Conservation (phyloP, 345 rosid genomes). For the Turnera subulata region DNA sequence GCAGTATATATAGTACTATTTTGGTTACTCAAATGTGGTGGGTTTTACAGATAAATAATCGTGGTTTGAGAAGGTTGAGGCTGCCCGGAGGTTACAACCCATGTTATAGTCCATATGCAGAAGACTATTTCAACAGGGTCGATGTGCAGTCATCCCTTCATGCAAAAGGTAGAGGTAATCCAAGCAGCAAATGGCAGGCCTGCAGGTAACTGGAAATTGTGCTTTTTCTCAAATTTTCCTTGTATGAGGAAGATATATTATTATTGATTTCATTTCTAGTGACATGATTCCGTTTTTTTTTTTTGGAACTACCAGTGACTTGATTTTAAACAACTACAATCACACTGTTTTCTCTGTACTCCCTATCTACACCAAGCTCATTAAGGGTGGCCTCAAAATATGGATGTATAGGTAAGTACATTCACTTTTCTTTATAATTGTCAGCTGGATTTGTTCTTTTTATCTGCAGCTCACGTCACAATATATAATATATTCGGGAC, state of each 20-base stretch:
- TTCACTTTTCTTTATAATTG: not conserved
- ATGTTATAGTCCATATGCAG: conserved; percentile 38
- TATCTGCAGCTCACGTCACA: not conserved
- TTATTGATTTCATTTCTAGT: no score
- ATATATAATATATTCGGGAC: not conserved
- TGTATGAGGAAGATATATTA: no score
- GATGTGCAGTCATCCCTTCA: conserved; percentile 56
- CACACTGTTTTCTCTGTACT: conserved; percentile 39
- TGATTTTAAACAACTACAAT: conserved; percentile 31
- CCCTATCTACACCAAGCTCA: conserved; percentile 53
- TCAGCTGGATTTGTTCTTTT: not conserved
- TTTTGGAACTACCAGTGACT: no score
- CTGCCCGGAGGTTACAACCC: conserved; percentile 54
- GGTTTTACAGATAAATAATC: conserved; percentile 2
- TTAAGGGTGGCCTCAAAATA: conserved; percentile 54
- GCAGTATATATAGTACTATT: no score
- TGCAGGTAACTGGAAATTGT: no score
- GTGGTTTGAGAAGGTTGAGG: conserved; percentile 31
- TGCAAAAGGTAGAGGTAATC: conserved; percentile 23
- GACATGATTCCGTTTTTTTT: no score
- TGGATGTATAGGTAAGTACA: conserved; percentile 54
- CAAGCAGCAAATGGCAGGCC: conserved; percentile 29
- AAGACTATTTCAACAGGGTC: conserved; percentile 42
- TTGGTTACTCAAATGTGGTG: not conserved
- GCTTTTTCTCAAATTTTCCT: no score